Conservation (phyloP, 805 yeast genomes). For the Ogataea degrootiae region DNA sequence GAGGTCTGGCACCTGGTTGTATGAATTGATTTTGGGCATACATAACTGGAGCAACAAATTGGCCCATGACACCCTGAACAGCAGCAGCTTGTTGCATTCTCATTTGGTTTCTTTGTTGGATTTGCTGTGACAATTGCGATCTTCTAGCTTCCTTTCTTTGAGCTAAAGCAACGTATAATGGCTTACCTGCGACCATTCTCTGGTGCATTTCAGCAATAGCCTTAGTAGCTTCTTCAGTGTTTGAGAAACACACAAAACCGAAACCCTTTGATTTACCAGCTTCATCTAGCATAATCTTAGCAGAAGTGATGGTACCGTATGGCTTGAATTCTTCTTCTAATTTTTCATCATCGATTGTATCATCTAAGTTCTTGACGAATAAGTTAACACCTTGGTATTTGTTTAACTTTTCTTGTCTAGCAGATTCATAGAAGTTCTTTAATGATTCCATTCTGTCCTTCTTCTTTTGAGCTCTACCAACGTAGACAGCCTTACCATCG, state of each 20-base stretch:
- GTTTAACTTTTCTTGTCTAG: constrained; percentile 83
- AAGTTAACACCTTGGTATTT: constrained; percentile 98
- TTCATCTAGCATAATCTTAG: constrained; percentile 94
- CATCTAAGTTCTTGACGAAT: constrained; percentile 95
- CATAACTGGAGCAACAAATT: constrained; percentile 82
- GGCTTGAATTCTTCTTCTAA: constrained; percentile 89
- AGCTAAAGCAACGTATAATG: constrained; percentile 96
- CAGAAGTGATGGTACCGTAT: constrained; percentile 92
- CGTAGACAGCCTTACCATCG: constrained; percentile 82
- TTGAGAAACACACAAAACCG: constrained; percentile 96
- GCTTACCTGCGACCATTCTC: constrained; percentile 91
- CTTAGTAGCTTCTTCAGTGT: constrained; percentile 98
- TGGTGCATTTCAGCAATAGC: constrained; percentile 99
- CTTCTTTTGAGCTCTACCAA: constrained; percentile 99
- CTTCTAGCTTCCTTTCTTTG: constrained; percentile 98
- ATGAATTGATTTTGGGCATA: constrained; percentile 81
- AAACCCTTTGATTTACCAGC: constrained; percentile 95
- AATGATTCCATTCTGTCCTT: constrained; percentile 95
- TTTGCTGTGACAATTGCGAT: constrained; percentile 94
- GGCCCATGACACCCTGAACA: constrained; percentile 81
- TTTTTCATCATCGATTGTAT: constrained; percentile 83
- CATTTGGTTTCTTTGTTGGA: constrained; percentile 96
- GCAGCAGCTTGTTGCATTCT: constrained; percentile 97
- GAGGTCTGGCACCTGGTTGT: constrained; percentile 69
- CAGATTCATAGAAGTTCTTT: constrained; percentile 89